Evolutionary conservation across 2,329 filamentous ascomycete genomes (phyloP), one percentile per base, ranked within the genome.

Genomic region (Microcyclosporella mali): DNA sequence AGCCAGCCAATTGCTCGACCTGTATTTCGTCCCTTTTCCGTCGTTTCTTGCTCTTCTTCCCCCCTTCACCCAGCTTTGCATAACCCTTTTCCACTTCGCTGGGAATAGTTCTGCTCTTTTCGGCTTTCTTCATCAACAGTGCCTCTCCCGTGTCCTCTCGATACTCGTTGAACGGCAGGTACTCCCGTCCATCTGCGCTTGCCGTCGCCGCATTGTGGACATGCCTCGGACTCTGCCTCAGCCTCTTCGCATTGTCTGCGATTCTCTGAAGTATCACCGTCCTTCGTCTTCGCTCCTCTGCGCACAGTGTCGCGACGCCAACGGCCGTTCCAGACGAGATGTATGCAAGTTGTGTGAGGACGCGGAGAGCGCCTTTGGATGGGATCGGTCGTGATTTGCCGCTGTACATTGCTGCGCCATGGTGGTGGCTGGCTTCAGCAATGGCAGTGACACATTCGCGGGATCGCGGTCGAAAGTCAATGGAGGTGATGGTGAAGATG

Each of bases 291-390:
- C 61, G 52, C 49, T 65, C 62, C 45, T 66, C 64, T 8, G 60
- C 55, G 43, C 62, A 59, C 4, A 66, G 33, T n/a, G 59, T 53
- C 6, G 55, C 62, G 10, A 61, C 51, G 21, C 61, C 63, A 6
- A 58, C 57, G 6, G 56, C 62, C n/a, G 62, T 61, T 27, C 63
- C 64, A 31, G 62, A 65, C 11, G 61, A 62, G 40, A 64, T 63
- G 51, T 65, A 66, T 19, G 62, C 64, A 45, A 66, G 61, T 44
- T 65, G 62, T 44, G 61, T 61, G 32, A 66, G 58, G 35, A 61
- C 43, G 37, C 56, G 53, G 36, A 65, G 60, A 33, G 62, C 59
- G 21, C 53, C 60, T 41, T 55, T 57, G 14, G 63, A 65, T 36
- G 64, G 63, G 38, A 60, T 59, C 34, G 57, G 61, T 48, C 60